phyloP scores from a whole-genome alignment of 805 yeast genomes.

The Candida schatavii region DNA sequence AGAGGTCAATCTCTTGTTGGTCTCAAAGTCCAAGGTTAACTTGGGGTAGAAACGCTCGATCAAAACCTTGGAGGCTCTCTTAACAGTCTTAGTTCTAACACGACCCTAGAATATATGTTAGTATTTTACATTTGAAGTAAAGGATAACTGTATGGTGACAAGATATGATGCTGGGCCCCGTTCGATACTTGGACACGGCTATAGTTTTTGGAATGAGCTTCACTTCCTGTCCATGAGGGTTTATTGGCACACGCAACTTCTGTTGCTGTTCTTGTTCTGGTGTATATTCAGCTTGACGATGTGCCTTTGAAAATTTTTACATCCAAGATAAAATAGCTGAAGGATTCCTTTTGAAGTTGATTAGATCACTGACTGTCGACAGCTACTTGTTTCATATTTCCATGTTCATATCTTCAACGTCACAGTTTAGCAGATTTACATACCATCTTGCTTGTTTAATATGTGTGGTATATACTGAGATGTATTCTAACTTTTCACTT shows the following conservation, averaged over 20 bases:
- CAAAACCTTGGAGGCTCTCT: conserved; percentile 99
- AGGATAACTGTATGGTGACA: no score
- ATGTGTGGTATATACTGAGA: conserved; percentile 11
- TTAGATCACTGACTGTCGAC: no score
- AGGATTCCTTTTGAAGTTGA: no score
- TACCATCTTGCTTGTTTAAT: conserved; percentile 33
- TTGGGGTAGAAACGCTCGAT: conserved; percentile 99
- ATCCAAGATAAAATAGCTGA: no score
- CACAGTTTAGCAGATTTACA: conserved; percentile 13
- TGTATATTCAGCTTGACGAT: background rate
- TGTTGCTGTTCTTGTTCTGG: no score
- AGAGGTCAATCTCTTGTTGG: conserved; percentile 98
- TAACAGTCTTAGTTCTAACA: conserved; percentile 99
- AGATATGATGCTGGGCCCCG: no score
- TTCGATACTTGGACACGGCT: no score
- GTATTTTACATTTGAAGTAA: no score
- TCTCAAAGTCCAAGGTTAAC: conserved; percentile 98
- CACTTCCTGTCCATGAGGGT: no score
- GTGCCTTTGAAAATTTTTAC: background rate
- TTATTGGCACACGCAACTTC: no score
- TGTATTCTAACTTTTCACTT: conserved; percentile 7
- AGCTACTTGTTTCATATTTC: background rate
- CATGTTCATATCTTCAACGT: background rate
- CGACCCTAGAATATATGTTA: conserved; percentile 72
- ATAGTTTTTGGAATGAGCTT: no score